Base-by-base conservation (phyloP, 805 yeast genomes). In the Kazachstania kunashirensis region DNA sequence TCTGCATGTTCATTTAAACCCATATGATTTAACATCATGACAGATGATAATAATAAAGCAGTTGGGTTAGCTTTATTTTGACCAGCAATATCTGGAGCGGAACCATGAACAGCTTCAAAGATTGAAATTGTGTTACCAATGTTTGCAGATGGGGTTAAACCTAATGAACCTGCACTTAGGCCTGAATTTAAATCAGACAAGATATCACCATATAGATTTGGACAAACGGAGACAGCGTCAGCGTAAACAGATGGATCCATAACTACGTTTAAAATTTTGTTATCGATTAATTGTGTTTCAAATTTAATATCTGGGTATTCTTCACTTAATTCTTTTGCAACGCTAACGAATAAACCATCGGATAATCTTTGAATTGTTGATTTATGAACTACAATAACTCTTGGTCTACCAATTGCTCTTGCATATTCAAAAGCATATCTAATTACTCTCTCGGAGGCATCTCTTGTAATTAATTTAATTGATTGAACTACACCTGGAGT, bases 21-120 rank as follows among this genome's bases (percentile, higher is more conserved):
- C 97, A 92, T 89, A 75, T 92, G 98, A 71, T 94, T 83, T 74
- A 92, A 80, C 97, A 92, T 89, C 96, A 92, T 92, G 61, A 88
- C 85, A 31, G 97, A 89, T 34, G 96, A 85, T 61, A 92, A 75
- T 63, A 92, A 73, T 61, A 92, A 68, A 40, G 98, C 98, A 44
- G 98, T 92, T 70, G 98, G 98, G 78, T 92, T 92, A 48, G 98
- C 98, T 63, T 84, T 77, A 62, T 95, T 94, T 75, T 92, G 85
- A 61, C 98, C 98, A 45, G 97, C 97, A 59, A 92, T 92, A 65
- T 92, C 98, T 53, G 98, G 98, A 46, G 98, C 98, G 41, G 97
- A 88, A 65, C 98, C 98, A 66, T 92, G 98, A 59, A 92, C 98
- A 48, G 98, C 98, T 77, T 92, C 98, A 65, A 92, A 92, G 62